These are phyloP conservation scores for Datura wrightii DNA, from an alignment of 257 asterid genomes.

Conservation along the genomic window DNA sequence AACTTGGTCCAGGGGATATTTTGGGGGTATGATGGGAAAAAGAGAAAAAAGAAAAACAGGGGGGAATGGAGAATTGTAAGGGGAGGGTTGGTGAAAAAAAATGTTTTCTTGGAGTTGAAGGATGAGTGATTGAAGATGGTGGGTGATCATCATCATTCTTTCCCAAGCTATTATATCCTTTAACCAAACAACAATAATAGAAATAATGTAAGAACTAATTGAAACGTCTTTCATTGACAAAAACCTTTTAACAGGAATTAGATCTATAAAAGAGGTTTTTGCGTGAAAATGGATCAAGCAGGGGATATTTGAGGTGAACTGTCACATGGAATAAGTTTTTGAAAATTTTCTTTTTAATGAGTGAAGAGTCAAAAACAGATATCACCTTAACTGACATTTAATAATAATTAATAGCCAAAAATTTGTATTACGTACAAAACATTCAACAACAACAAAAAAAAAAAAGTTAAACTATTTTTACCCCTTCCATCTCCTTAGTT, in stretches of 20 bases:
- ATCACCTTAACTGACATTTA: no score
- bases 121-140: slow-evolving; percentile 32
- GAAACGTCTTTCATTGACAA: slow-evolving; percentile 36
- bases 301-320: slow-evolving; percentile 21
- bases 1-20: slow-evolving; percentile 25
- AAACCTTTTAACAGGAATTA: neutral
- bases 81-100: neutral
- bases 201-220: no score
- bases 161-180: slow-evolving; percentile 51
- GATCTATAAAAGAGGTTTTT: slow-evolving; percentile 15
- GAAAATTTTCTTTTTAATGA: no score
- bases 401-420: no score
- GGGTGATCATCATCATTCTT: slow-evolving; percentile 57
- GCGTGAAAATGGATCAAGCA: slow-evolving; percentile 35
- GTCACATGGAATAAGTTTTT: neutral
- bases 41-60: no score
- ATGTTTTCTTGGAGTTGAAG: slow-evolving; percentile 33
- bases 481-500: neutral
- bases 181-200: slow-evolving; percentile 20
- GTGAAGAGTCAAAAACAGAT: no score
- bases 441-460: no score
- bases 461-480: no score
- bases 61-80: neutral
- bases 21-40: neutral
- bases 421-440: no score